Conservation (phyloP, 2,329 filamentous ascomycete species). For the Anthostomella pinea region DNA sequence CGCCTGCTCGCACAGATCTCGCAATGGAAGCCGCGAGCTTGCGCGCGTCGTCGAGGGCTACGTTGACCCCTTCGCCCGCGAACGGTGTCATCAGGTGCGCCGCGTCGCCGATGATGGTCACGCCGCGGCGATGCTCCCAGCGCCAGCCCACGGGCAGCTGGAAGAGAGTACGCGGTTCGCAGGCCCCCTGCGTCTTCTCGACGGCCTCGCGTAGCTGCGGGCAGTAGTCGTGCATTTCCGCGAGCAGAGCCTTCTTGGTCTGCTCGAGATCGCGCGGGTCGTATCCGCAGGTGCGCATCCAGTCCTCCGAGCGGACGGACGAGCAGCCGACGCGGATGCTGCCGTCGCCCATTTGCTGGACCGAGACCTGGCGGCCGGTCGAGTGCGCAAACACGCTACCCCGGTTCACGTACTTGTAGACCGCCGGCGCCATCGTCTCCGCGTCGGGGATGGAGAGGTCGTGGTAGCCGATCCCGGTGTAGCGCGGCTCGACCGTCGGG, state of each 20-base stretch:
- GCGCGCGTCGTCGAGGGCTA: slow-evolving; percentile 53
- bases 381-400: slow-evolving; percentile 45
- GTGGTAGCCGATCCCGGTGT: slow-evolving; percentile 43
- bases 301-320: slow-evolving; percentile 37
- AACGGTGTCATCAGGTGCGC: slow-evolving; percentile 59
- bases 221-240: slow-evolving; percentile 38
- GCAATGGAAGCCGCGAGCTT: slow-evolving; percentile 45
- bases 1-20: slow-evolving; percentile 21
- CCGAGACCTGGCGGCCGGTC: slow-evolving; percentile 39
- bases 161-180: slow-evolving; percentile 45
- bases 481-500: slow-evolving; percentile 39
- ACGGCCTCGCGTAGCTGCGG: slow-evolving; percentile 41
- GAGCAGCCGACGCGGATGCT: slow-evolving; percentile 41
- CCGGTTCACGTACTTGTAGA: slow-evolving; percentile 44
- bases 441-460: slow-evolving; percentile 42
- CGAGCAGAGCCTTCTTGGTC: slow-evolving; percentile 25
- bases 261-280: slow-evolving; percentile 39
- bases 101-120: slow-evolving; percentile 58
- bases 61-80: slow-evolving; percentile 59
- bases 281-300: slow-evolving; percentile 42
- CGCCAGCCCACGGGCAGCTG: slow-evolving; percentile 48
- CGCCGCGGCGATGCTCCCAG: slow-evolving; percentile 46
- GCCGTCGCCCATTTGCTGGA: slow-evolving; percentile 49
- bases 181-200: slow-evolving; percentile 36
- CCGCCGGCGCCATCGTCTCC: slow-evolving; percentile 39